Conservation (phyloP, 192 early-diverging fungal species). For the Linnemannia schmuckeri region DNA sequence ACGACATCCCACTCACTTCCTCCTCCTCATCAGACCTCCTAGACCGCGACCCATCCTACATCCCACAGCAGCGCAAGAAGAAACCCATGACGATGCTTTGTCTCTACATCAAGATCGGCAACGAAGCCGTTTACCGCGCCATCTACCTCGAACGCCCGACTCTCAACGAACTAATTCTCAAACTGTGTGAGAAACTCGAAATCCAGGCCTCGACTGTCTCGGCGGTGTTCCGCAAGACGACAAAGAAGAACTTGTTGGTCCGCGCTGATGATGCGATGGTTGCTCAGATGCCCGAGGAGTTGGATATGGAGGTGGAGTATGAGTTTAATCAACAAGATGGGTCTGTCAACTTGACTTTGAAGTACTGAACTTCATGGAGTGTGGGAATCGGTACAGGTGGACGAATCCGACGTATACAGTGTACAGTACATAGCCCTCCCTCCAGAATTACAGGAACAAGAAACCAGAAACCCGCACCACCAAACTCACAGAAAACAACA, state of each 20-base stretch:
- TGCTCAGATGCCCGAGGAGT: constrained; percentile 72
- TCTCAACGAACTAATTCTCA: constrained; percentile 63
- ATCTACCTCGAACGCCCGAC: constrained; percentile 73
- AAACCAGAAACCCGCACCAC: too few relatives aligned
- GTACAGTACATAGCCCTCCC: too few relatives aligned
- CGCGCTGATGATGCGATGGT: constrained; percentile 71
- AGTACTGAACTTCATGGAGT: constrained; percentile 43
- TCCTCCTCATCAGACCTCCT: constrained; percentile 59
- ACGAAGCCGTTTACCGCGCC: constrained; percentile 68
- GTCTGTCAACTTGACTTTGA: constrained; percentile 58
- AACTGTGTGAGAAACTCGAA: constrained; percentile 65
- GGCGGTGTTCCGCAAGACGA: constrained; percentile 60
- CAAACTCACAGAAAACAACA: too few relatives aligned
- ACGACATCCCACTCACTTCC: neutral
- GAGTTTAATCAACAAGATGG: constrained; percentile 58
- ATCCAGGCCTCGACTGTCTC: constrained; percentile 55
- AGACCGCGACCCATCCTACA: constrained; percentile 75
- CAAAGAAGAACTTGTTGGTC: constrained; percentile 66
- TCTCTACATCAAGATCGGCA: constrained; percentile 68
- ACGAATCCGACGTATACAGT: too few relatives aligned
- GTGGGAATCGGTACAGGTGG: too few relatives aligned
- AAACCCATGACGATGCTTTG: constrained; percentile 62
- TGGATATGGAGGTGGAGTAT: constrained; percentile 71
- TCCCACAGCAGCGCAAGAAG: constrained; percentile 62
- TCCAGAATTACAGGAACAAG: too few relatives aligned